phyloP scores from a whole-genome alignment of 2,329 filamentous ascomycete species.

The Paradendryphiella salina region DNA sequence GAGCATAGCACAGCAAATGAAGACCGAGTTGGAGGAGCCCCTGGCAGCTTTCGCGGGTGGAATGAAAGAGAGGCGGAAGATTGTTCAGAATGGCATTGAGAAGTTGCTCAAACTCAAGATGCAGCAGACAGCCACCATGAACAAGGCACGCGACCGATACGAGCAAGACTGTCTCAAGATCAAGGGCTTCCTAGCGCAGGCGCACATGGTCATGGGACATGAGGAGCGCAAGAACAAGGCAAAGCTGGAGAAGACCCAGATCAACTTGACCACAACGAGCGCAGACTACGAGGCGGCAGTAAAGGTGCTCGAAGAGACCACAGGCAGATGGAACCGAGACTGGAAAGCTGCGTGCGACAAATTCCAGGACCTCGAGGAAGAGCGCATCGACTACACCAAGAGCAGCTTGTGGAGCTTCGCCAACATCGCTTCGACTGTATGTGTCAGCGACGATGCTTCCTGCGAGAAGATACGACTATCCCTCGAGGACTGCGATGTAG shows the following conservation, averaged over 20 bases:
- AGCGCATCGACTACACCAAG: conserved; percentile 95
- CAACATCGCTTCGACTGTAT: conserved; percentile 95
- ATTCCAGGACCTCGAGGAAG: conserved; percentile 98
- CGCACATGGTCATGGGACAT: conserved; percentile 99
- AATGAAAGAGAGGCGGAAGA: conserved; percentile 96
- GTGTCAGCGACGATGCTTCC: conserved; percentile 88
- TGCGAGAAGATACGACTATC: conserved; percentile 96
- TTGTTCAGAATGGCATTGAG: conserved; percentile 90
- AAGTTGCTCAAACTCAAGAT: conserved; percentile 91
- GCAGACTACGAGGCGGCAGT: conserved; percentile 92
- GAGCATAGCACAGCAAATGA: conserved; percentile 90
- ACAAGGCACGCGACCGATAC: conserved; percentile 94
- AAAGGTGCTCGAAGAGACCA: conserved; percentile 93
- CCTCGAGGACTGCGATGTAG: conserved; percentile 92
- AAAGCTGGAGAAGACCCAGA: conserved; percentile 97
- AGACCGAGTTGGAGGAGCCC: conserved; percentile 91
- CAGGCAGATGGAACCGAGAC: conserved; percentile 92
- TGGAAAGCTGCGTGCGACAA: conserved; percentile 98
- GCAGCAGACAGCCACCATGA: conserved; percentile 86
- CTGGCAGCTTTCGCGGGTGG: conserved; percentile 87
- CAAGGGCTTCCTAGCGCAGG: conserved; percentile 96
- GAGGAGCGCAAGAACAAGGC: conserved; percentile 99
- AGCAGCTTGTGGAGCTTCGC: conserved; percentile 98
- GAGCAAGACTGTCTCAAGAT: conserved; percentile 98
- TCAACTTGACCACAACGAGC: conserved; percentile 87